Conservation (phyloP, 805 yeast genomes). For the Yarrowia sp. region DNA sequence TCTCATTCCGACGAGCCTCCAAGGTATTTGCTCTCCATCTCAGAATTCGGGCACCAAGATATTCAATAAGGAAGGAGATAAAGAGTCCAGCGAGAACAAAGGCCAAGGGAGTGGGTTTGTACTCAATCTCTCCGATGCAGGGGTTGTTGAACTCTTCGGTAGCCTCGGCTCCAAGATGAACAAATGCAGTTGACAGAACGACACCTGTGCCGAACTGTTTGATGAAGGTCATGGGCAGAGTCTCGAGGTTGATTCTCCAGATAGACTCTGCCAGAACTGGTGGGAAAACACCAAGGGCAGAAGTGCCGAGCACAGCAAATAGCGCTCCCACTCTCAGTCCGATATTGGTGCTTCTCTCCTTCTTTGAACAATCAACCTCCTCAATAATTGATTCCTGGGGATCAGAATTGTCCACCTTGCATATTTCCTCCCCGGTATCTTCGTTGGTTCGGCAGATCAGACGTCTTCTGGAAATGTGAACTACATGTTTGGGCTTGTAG, state of each 20-base stretch:
- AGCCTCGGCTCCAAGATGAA: slow-evolving; percentile 71
- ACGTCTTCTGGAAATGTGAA: not conserved
- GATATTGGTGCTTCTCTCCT: slow-evolving; percentile 1
- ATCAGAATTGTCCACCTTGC: slow-evolving; percentile 18
- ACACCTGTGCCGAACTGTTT: slow-evolving; percentile 77
- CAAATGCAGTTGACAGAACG: slow-evolving; percentile 75
- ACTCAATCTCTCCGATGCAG: slow-evolving; percentile 58
- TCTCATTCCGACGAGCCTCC: slow-evolving; percentile 15
- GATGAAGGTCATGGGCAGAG: slow-evolving; percentile 23
- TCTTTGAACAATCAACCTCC: slow-evolving; percentile 14
- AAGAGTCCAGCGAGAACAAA: slow-evolving; percentile 49
- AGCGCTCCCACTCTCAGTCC: slow-evolving; percentile 23
- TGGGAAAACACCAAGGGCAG: slow-evolving; percentile 20
- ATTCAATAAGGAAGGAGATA: slow-evolving; percentile 50
- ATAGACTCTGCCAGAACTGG: slow-evolving; percentile 20
- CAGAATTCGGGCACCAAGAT: slow-evolving; percentile 42
- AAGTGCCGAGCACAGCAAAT: slow-evolving; percentile 9
- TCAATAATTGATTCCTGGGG: slow-evolving; percentile 10
- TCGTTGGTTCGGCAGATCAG: slow-evolving; percentile 12
- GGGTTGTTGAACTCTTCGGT: slow-evolving; percentile 51
- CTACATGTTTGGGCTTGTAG: not conserved
- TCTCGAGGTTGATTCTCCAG: slow-evolving; percentile 19
- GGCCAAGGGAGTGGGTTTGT: slow-evolving; percentile 51
- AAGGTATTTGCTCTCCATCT: slow-evolving; percentile 26
- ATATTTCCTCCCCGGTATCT: slow-evolving; percentile 12